Evolutionary conservation across 495 filamentous ascomycete genomes (phyloP), one percentile per base, ranked within the genome.

Genomic region (Elaphomyces granulatus): DNA sequence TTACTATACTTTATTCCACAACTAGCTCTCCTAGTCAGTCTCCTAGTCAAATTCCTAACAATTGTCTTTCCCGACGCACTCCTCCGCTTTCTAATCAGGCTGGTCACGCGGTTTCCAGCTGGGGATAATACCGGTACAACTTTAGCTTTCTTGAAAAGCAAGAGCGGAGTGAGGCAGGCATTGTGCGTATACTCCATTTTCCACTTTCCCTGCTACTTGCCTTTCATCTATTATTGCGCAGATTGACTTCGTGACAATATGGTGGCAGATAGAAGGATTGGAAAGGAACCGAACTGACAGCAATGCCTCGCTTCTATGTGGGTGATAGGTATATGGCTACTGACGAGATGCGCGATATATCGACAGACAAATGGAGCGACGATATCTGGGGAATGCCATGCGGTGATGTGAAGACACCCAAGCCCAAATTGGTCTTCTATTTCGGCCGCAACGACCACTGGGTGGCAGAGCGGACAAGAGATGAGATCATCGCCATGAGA

Each of bases 381-480:
- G 80, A 87, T 49, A 58, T 94, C 26, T 94, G 87, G 87, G 83
- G 81, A 19, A 51, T 57, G 18, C 50, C 50, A 2, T n/a, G n/a
- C n/a, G 12, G 6, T 28, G 60, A 69, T 19, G 56, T 62, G 3
- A 54, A 60, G n/a, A 63, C 66, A 20, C 53, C 59, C 2, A 43
- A 68, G 0, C 63, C 72, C 3, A 75, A 72, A 38, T 62, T 94
- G 37, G 73, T 78, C 33, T 86, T 94, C 55, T 86, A 83, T 43
- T 95, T 87, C 60, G 86, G 74, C 2, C 51, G 74, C 26, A 55
- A 67, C 46, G 87, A 95, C 48, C 70, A 80, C 49, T 94, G 87
- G 87, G 83, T 95, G 17, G 80, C 80, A 1, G 64, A 83, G 39
- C 59, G 71, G 54, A 78, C 79, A 30, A 62, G 88, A 23, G 81